Evolutionary conservation across 768 basidiomycete species (phyloP).

Genomic region (Leccinum olivaceopallidum): DNA sequence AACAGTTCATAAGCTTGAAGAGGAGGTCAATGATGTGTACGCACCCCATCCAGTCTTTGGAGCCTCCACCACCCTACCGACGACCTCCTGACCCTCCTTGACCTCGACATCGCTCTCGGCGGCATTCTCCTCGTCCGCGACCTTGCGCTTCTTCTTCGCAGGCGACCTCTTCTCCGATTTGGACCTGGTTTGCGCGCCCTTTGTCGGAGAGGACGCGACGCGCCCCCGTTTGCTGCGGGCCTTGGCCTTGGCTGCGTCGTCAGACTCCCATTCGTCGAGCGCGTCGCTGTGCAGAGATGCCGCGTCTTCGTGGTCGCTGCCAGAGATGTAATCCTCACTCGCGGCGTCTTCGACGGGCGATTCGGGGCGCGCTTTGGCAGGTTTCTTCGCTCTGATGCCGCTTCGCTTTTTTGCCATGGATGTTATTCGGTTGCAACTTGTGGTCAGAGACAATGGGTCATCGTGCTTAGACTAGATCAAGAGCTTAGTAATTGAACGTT

Average conservation of each 20-base stretch:
- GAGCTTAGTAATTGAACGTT: not conserved
- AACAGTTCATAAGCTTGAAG: not conserved
- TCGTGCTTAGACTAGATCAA: too few relatives aligned
- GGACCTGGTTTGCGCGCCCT: constrained; percentile 14
- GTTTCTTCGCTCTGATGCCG: constrained; percentile 7
- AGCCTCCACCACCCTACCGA: constrained; percentile 77
- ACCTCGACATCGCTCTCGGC: constrained; percentile 46
- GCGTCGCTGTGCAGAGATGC: constrained; percentile 43
- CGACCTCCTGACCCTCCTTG: constrained; percentile 66
- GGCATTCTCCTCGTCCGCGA: constrained; percentile 22
- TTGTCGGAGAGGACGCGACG: constrained; percentile 29
- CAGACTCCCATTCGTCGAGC: constrained; percentile 41
- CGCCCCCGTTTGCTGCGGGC: constrained; percentile 23
- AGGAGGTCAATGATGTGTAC: not conserved
- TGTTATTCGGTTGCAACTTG: not conserved
- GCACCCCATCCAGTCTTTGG: constrained; percentile 80
- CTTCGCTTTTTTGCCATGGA: constrained; percentile 24
- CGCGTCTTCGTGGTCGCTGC: constrained; percentile 17
- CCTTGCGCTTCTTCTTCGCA: constrained; percentile 28
- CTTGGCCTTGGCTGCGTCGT: constrained; percentile 13
- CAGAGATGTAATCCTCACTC: constrained; percentile 13
- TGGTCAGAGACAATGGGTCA: too few relatives aligned
- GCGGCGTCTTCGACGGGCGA: constrained; percentile 9
- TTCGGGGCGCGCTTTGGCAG: not conserved
- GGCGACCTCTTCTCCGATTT: constrained; percentile 22